Percentiles rank a stretch among this genome's conserved stretches.
phyloP scores from a whole-genome alignment of 495 filamentous ascomycete genomes.

The Trichoderma reesei region DNA sequence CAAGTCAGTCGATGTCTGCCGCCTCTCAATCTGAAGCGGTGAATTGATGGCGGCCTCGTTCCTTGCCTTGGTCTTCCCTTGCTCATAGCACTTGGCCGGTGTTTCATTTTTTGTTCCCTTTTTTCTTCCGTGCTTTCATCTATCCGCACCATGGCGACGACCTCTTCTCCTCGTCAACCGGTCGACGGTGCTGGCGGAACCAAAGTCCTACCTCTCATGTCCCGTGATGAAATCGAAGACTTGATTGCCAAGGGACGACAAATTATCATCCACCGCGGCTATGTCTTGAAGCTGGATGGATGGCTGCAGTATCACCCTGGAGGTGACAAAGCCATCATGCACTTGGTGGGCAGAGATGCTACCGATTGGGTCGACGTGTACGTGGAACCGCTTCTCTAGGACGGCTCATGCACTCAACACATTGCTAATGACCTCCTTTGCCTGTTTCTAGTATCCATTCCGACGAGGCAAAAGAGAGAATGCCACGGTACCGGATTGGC shows the following conservation, averaged over 20 bases:
- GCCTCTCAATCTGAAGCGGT: not conserved
- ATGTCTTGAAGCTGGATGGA: conserved; percentile 77
- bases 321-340: conserved; percentile 81
- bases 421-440: not conserved
- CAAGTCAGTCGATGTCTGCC: not conserved
- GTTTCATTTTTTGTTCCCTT: not conserved
- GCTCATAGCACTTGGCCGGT: not conserved
- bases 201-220: conserved; percentile 33
- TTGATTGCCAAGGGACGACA: conserved; percentile 78
- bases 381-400: conserved; percentile 25
- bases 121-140: not conserved
- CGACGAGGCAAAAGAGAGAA: conserved; percentile 59
- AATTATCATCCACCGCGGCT: conserved; percentile 70
- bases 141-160: not conserved
- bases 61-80: not conserved
- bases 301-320: conserved; percentile 89
- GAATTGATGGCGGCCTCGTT: not conserved
- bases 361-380: conserved; percentile 92
- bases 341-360: conserved; percentile 95
- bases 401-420: not conserved
- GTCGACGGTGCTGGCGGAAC: not conserved
- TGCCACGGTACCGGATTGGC: conserved; percentile 79
- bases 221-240: conserved; percentile 71
- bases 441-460: conserved; percentile 63
- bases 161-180: not conserved